These are phyloP conservation scores for Globisporangium echinulatum DNA, from an alignment of 352 stramenopile species.

Conservation along the genomic window DNA sequence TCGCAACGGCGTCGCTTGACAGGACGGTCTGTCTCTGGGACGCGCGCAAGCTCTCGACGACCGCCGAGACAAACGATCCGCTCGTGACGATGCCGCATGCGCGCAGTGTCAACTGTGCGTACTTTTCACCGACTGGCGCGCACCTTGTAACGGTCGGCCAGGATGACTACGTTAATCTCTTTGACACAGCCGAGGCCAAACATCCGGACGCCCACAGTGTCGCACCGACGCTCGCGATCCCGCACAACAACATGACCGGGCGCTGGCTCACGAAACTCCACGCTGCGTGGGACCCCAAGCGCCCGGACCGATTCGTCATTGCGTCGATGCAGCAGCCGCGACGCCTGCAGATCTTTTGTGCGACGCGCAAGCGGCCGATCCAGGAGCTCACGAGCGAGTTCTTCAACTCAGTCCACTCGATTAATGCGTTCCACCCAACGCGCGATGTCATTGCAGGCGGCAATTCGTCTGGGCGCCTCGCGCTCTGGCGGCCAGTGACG, in stretches of 20 bases:
- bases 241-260: slow-evolving; percentile 83
- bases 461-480: slow-evolving; percentile 70
- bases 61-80: slow-evolving; percentile 21
- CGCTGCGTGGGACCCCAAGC: slow-evolving; percentile 73
- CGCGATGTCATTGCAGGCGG: slow-evolving; percentile 61
- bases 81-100: slow-evolving; percentile 56
- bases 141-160: slow-evolving; percentile 78
- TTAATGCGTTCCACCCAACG: slow-evolving; percentile 82
- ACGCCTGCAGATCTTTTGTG: slow-evolving; percentile 76
- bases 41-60: slow-evolving; percentile 40
- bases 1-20: slow-evolving; percentile 76
- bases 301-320: slow-evolving; percentile 67
- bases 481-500: slow-evolving; percentile 34
- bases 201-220: slow-evolving; percentile 21
- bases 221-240: slow-evolving; percentile 34
- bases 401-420: slow-evolving; percentile 80
- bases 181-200: slow-evolving; percentile 36
- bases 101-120: slow-evolving; percentile 84
- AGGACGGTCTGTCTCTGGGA: slow-evolving; percentile 83
- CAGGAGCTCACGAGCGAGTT: slow-evolving; percentile 61
- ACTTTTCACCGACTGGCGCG: slow-evolving; percentile 67
- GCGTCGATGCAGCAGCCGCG: slow-evolving; percentile 79
- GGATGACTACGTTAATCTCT: slow-evolving; percentile 77
- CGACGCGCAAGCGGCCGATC: slow-evolving; percentile 55
- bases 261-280: slow-evolving; percentile 87